Base-by-base conservation (phyloP, 441 rosid species). In the Dalechampia spathulata region DNA sequence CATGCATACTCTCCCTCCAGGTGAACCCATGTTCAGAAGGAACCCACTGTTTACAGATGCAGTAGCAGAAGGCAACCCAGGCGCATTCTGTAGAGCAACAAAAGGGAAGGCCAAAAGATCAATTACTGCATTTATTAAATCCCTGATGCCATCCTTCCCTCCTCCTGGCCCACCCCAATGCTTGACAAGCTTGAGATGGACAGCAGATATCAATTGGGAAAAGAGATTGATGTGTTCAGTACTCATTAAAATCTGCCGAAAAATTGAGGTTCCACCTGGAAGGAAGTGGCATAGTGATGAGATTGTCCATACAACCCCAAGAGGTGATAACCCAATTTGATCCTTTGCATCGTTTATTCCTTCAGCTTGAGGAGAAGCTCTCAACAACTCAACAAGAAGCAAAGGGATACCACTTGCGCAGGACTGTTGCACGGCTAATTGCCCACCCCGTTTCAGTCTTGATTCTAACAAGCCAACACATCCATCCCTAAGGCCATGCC, bases 401-500 rank as follows among this genome's bases (percentile, higher is more conserved):
- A 75, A 61, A 51, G 95, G 97, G n/a, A 78, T 75, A 36, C 93
- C 95, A 47, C 90, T 87, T 54, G 96, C 88, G 72, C 92, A 85
- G 63, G 79, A 70, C 78, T 87, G 96, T 66, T 81, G 90, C 49
- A 85, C 89, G 38, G 90, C 86, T 66, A 84, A 70, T 43, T 87
- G 95, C 61, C 96, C 96, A 75, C 93, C 96, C 89, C 82, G 78
- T 64, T 75, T 90, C 71, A 93, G 52, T 60, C 85, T 87, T 55
- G 86, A 77, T 76, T 93, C 95, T 74, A 93, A 53, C 76, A 93
- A 79, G 62, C 97, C 96, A 61, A 87, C 87, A 72, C 92, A 90
- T 58, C 97, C 99, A 80, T 93, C 99, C 62, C 77, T 77, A 56
- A 83, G 73, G 57, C 97, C 97, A 60, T 90, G 91, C 96, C 97